Conservation (phyloP, 2,329 filamentous ascomycete species). For the Diaporthe helianthi region DNA sequence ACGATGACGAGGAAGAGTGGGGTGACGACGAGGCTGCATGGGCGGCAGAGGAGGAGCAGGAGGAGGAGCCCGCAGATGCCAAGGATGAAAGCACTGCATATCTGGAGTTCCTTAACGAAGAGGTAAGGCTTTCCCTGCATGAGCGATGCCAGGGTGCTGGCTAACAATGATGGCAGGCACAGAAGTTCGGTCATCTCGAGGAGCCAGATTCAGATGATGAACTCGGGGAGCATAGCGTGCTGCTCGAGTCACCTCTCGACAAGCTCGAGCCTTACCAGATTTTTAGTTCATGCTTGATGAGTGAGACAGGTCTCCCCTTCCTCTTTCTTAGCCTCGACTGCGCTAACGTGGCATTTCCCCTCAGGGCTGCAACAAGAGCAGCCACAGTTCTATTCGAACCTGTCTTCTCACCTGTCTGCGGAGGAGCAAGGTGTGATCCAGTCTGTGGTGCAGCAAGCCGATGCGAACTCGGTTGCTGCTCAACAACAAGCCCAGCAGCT, state of each 20-base stretch:
- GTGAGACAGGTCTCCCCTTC: constrained; percentile 65
- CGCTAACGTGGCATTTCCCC: constrained; percentile 36
- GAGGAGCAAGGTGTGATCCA: constrained; percentile 86
- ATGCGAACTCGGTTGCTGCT: constrained; percentile 53
- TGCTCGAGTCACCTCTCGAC: constrained; percentile 93
- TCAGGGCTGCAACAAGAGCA: constrained; percentile 88
- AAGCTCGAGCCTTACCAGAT: constrained; percentile 93
- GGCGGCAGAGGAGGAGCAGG: constrained; percentile 75
- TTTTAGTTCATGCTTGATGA: constrained; percentile 82
- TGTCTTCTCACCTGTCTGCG: constrained; percentile 78
- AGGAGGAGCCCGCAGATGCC: constrained; percentile 69
- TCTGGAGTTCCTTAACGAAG: constrained; percentile 92
- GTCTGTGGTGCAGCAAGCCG: constrained; percentile 76
- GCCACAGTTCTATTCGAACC: constrained; percentile 82
- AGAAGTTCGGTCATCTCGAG: constrained; percentile 77
- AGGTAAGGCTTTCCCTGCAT: constrained; percentile 58
- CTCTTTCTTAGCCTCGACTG: constrained; percentile 36
- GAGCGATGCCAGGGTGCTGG: neutral
- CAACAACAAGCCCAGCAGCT: constrained; percentile 43
- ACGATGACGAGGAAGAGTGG: constrained; percentile 80
- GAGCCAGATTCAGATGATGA: constrained; percentile 82
- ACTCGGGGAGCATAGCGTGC: constrained; percentile 87
- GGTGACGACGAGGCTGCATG: constrained; percentile 83
- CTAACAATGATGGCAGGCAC: constrained; percentile 64
- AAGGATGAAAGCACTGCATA: constrained; percentile 94